These are phyloP conservation scores for Colletotrichum falcatum DNA, from an alignment of 2,329 filamentous ascomycete genomes.

Conservation along the genomic window DNA sequence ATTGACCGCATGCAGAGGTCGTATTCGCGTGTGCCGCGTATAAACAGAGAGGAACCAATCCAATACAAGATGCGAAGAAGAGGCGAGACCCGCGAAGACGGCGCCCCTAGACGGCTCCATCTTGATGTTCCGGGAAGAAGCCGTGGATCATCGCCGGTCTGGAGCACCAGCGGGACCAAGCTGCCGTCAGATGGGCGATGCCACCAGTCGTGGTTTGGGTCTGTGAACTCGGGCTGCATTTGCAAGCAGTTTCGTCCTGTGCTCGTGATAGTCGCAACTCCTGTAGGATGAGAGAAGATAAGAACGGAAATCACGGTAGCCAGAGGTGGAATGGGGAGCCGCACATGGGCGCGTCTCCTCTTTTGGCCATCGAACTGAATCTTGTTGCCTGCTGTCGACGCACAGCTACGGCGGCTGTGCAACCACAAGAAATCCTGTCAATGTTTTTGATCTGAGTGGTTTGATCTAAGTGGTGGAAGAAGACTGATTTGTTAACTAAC, in stretches of 20 bases:
- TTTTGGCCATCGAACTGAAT: neutral
- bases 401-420: neutral
- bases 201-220: conserved; percentile 10
- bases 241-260: neutral
- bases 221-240: neutral
- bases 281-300: no score
- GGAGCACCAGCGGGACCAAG: conserved; percentile 11
- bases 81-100: neutral
- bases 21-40: neutral
- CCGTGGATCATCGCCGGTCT: neutral
- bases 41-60: neutral
- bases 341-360: neutral
- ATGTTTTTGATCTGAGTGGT: neutral
- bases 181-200: conserved; percentile 7
- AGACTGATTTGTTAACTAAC: neutral
- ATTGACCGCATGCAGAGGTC: neutral
- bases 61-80: conserved; percentile 5
- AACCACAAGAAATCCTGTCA: neutral
- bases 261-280: neutral
- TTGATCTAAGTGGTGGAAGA: no score
- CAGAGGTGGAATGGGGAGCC: neutral
- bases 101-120: neutral
- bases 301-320: neutral
- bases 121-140: conserved; percentile 2
- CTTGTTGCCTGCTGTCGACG: neutral